Conservation (phyloP, 352 stramenopile genomes). For the Halophytophthora batemanensis region DNA sequence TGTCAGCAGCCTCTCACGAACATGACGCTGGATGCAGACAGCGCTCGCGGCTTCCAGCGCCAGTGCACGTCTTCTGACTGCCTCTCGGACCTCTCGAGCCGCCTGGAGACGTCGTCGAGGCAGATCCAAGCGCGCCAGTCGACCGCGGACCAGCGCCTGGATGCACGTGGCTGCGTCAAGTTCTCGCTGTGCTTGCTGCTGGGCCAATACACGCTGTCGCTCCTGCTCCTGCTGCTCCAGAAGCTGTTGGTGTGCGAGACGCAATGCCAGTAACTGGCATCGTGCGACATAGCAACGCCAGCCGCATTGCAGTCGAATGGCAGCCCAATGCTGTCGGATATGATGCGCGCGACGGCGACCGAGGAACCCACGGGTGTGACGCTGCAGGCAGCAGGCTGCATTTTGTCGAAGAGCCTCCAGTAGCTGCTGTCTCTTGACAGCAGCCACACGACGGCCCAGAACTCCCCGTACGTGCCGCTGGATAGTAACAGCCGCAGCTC, state of each 20-base stretch:
- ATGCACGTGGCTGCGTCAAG: slow-evolving; percentile 27
- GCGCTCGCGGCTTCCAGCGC: slow-evolving; percentile 26
- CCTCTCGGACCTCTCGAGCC: slow-evolving; percentile 13
- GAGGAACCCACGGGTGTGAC: slow-evolving; percentile 29
- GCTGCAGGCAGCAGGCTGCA: slow-evolving; percentile 39
- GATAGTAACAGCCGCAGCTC: slow-evolving; percentile 35
- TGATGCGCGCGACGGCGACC: slow-evolving; percentile 16
- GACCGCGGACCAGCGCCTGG: slow-evolving; percentile 25
- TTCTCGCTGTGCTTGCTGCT: slow-evolving; percentile 17
- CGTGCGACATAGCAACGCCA: slow-evolving; percentile 31
- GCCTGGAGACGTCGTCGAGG: slow-evolving; percentile 13
- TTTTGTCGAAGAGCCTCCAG: slow-evolving; percentile 10
- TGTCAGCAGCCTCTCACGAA: slow-evolving; percentile 22
- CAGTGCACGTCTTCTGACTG: slow-evolving; percentile 2
- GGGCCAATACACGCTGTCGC: slow-evolving; percentile 6
- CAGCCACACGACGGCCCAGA: slow-evolving; percentile 12
- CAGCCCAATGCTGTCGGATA: slow-evolving; percentile 10
- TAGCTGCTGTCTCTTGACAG: slow-evolving; percentile 11
- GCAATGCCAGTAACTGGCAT: slow-evolving; percentile 8
- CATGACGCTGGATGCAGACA: slow-evolving; percentile 36
- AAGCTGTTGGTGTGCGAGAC: slow-evolving; percentile 8
- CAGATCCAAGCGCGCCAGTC: slow-evolving; percentile 17
- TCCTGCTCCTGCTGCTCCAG: slow-evolving; percentile 12
- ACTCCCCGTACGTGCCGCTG: slow-evolving; percentile 34
- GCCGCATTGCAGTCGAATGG: slow-evolving; percentile 25